These are phyloP conservation scores for Phytophthora capsici DNA, from an alignment of 352 stramenopile genomes.

Conservation along the genomic window DNA sequence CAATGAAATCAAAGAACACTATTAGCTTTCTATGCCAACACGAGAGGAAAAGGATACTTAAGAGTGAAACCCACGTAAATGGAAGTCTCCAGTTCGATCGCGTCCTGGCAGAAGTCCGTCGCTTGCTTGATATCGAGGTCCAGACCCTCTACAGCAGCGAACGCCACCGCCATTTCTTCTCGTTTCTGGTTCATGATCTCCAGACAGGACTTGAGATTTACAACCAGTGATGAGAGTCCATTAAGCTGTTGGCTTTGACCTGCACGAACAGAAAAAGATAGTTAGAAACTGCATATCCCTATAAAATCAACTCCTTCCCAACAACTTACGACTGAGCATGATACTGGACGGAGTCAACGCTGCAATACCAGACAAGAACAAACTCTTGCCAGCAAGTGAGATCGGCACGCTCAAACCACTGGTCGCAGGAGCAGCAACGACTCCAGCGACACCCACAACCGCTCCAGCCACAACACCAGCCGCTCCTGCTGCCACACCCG, in stretches of 20 bases:
- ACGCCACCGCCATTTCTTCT: constrained; percentile 75
- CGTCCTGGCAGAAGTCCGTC: constrained; percentile 81
- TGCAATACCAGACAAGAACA: constrained; percentile 83
- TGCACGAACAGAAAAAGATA: constrained; percentile 28
- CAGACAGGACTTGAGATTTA: constrained; percentile 83
- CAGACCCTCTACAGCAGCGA: constrained; percentile 71
- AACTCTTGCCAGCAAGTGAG: constrained; percentile 81
- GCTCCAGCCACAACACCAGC: constrained; percentile 83
- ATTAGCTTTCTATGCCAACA: constrained; percentile 17
- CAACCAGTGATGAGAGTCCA: constrained; percentile 74
- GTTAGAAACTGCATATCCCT: constrained; percentile 1
- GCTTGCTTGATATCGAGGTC: constrained; percentile 88
- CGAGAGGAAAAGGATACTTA: neutral
- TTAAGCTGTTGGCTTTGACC: constrained; percentile 85
- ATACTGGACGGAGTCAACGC: constrained; percentile 85
- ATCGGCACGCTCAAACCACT: constrained; percentile 86
- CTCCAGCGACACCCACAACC: constrained; percentile 74
- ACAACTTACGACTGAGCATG: constrained; percentile 81
- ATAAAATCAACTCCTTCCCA: neutral
- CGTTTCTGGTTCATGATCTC: constrained; percentile 89
- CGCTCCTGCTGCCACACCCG: constrained; percentile 79
- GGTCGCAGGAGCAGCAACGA: constrained; percentile 80
- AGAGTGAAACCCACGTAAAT: constrained; percentile 54
- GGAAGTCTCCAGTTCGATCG: constrained; percentile 79
- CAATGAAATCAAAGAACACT: constrained; percentile 10